A percentile compares a stretch with the other conserved stretches of the same genome.
Evolutionary conservation across 1,139 yeast genomes (phyloP).

Genomic region (Yamadazyma buinensis): DNA sequence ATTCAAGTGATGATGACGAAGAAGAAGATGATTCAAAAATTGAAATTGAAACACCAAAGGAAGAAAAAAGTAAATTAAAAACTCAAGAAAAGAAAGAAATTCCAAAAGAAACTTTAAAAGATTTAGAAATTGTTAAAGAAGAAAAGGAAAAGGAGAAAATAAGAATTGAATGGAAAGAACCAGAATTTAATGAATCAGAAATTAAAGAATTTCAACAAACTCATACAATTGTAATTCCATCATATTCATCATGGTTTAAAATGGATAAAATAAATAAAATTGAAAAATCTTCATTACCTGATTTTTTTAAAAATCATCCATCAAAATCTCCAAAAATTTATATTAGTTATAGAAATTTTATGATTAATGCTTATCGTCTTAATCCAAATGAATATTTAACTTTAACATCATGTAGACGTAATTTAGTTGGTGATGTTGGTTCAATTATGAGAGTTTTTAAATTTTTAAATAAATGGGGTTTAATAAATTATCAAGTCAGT

Average conservation of each 20-base stretch:
- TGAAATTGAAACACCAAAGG: slow-evolving; percentile 2
- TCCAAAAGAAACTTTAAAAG: slow-evolving; percentile 28
- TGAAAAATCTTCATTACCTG: slow-evolving; percentile 78
- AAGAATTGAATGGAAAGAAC: slow-evolving; percentile 7
- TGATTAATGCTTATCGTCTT: slow-evolving; percentile 87
- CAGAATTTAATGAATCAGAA: slow-evolving; percentile 15
- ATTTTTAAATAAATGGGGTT: slow-evolving; percentile 92
- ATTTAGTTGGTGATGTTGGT: slow-evolving; percentile 94
- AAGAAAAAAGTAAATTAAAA: slow-evolving; percentile 2
- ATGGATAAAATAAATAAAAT: slow-evolving; percentile 63
- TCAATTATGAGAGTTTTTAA: slow-evolving; percentile 86
- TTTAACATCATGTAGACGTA: slow-evolving; percentile 91
- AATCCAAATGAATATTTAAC: slow-evolving; percentile 93
- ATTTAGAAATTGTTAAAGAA: slow-evolving; percentile 9
- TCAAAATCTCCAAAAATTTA: slow-evolving; percentile 89
- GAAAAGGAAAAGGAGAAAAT: neutral
- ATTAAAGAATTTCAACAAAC: slow-evolving; percentile 49
- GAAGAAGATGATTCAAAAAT: no score
- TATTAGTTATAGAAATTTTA: slow-evolving; percentile 84
- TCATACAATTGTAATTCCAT: slow-evolving; percentile 88
- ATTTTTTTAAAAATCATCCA: slow-evolving; percentile 75
- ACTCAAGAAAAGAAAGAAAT: slow-evolving; percentile 13
- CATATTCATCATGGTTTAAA: slow-evolving; percentile 89
- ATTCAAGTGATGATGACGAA: slow-evolving; percentile 4
- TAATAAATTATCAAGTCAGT: slow-evolving; percentile 87